Evolutionary conservation across 257 asterid genomes (phyloP).

Genomic region (Gardenia jasminoides): DNA sequence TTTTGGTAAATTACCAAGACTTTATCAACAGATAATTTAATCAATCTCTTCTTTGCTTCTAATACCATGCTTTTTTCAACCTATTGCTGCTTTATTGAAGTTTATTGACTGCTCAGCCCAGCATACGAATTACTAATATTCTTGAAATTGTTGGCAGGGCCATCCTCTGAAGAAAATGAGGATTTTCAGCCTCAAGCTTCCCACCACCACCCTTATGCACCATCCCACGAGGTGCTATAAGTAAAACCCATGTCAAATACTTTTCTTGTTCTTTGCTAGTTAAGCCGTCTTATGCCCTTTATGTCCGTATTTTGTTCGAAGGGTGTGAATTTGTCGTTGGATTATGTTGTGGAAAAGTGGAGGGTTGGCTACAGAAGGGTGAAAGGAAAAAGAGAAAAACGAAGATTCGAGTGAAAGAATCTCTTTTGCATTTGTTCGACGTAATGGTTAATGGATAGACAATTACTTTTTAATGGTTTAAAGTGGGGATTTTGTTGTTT

Average conservation of each 20-base stretch:
- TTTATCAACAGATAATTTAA: background rate
- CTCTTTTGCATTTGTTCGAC: background rate
- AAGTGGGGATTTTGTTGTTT: background rate
- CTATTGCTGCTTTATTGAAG: no score
- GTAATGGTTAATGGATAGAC: background rate
- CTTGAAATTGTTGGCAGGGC: slow-evolving; percentile 17
- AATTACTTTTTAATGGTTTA: background rate
- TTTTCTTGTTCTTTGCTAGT: background rate
- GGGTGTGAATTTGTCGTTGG: background rate
- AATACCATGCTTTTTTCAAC: background rate
- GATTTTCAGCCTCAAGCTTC: slow-evolving; percentile 40
- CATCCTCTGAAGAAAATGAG: slow-evolving; percentile 19
- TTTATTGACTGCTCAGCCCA: background rate
- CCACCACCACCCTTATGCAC: slow-evolving; percentile 65
- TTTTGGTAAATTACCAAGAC: background rate
- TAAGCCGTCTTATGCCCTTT: background rate
- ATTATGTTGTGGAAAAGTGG: background rate
- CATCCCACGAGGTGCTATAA: slow-evolving; percentile 68
- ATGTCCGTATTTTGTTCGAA: background rate
- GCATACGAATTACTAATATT: no score
- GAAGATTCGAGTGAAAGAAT: background rate
- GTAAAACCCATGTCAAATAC: background rate
- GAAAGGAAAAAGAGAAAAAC: no score
- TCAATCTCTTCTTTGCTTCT: background rate
- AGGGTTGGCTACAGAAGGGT: no score